These are phyloP conservation scores for Corylus heterophylla DNA, from an alignment of 306 rosid species.

Conservation along the genomic window DNA sequence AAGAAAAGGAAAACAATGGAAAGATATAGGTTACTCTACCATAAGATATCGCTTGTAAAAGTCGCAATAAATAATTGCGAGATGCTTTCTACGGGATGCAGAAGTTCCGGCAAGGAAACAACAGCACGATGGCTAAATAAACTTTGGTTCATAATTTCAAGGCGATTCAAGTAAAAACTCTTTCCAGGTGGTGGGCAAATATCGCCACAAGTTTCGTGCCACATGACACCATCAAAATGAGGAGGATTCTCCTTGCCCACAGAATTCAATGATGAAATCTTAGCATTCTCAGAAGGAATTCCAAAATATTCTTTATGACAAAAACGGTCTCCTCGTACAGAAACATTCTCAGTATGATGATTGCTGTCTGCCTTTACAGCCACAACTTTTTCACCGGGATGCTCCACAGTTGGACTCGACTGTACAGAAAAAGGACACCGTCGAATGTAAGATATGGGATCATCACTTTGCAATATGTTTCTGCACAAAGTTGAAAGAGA, in stretches of 20 bases:
- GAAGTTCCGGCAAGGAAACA: constrained; percentile 65
- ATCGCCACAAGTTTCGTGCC: constrained; percentile 9
- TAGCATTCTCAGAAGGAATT: constrained; percentile 19
- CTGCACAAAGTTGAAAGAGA: constrained; percentile 49
- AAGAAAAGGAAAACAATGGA: constrained; percentile 27
- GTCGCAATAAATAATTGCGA: constrained; percentile 71
- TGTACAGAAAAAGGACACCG: constrained; percentile 13
- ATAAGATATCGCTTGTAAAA: constrained; percentile 69
- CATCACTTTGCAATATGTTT: constrained; percentile 53
- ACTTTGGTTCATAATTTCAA: constrained; percentile 31
- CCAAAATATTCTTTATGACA: constrained; percentile 19
- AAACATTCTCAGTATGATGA: not conserved
- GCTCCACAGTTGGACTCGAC: constrained; percentile 20
- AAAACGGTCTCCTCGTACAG: not conserved
- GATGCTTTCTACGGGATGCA: constrained; percentile 64
- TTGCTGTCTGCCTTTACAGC: constrained; percentile 19
- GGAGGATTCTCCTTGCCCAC: constrained; percentile 22
- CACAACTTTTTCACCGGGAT: constrained; percentile 25
- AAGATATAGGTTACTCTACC: constrained; percentile 45
- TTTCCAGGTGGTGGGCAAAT: constrained; percentile 57
- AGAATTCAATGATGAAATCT: constrained; percentile 12
- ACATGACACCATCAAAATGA: constrained; percentile 23
- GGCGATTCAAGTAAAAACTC: constrained; percentile 65
- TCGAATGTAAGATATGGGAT: constrained; percentile 47
- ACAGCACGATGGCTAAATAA: constrained; percentile 31